Conservation (phyloP, 306 rosid species). For the Hylodesmum podocarpum region DNA sequence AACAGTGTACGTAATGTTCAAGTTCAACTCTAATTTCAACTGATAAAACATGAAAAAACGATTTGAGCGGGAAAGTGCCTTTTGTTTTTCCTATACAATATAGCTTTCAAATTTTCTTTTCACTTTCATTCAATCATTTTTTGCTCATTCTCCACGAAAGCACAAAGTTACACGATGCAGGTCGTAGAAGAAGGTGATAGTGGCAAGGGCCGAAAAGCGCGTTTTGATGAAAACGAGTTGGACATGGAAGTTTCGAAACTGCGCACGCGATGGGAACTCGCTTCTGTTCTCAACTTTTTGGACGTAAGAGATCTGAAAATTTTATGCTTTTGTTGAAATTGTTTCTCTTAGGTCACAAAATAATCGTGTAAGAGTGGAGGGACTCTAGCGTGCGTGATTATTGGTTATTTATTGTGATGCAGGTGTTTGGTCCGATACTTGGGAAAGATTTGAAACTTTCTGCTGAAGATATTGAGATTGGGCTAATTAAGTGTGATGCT, state of each 20-base stretch:
- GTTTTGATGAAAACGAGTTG: constrained; percentile 1
- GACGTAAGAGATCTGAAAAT: constrained; percentile 45
- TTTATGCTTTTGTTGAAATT: background rate
- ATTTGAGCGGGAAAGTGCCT: constrained; percentile 64
- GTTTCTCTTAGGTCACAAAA: background rate
- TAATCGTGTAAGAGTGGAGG: background rate
- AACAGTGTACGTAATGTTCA: background rate
- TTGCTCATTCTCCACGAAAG: background rate
- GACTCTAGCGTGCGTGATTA: background rate
- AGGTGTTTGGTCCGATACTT: constrained; percentile 77
- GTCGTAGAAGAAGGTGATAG: constrained; percentile 36
- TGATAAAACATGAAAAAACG: constrained; percentile 10
- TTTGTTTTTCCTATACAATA: background rate
- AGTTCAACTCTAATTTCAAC: background rate
- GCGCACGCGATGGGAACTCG: constrained; percentile 84
- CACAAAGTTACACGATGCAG: constrained; percentile 18
- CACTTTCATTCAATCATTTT: background rate
- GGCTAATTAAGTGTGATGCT: constrained; percentile 58
- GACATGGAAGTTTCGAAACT: constrained; percentile 48
- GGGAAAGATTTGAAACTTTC: constrained; percentile 56
- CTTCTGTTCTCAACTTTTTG: constrained; percentile 77
- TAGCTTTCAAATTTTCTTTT: background rate
- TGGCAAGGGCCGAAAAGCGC: constrained; percentile 26
- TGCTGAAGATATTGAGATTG: constrained; percentile 75
- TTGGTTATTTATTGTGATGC: constrained; percentile 8